Base-by-base conservation (phyloP, 2,329 filamentous ascomycete genomes). In the Mycocentrospora acerina region DNA sequence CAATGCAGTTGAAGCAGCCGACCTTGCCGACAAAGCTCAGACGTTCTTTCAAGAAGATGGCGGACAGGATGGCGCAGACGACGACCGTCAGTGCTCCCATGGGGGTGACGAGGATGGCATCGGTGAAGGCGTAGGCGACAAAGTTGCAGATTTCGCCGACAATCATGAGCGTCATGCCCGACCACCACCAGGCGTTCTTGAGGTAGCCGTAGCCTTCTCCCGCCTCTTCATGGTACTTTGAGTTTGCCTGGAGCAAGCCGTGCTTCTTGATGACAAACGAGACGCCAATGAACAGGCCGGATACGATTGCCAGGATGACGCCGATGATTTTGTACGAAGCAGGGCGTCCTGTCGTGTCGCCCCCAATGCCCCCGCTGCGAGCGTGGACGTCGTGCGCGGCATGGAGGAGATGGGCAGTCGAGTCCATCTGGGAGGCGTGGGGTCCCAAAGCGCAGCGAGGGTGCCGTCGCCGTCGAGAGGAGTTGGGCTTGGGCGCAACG, bases 181-280 rank as follows among this genome's bases (percentile, higher is more conserved):
- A 69, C 93, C 93, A 98, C 93, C 93, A 98, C 74, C 80, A 95
- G 14, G 76, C 76, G 60, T 97, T 97, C 73, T 95, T 95, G 57
- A 98, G 81, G 66, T 97, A 98, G 46, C 91, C 90, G 67, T 97
- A 97, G 40, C 93, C 93, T 69, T 97, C 91, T 44, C 93, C 93
- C 1, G 93, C 90, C 51, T 88, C 88, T 70, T 97, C 90, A 46
- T 95, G 86, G 74, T 97, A 97, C 68, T 97, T 97, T 57, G 88
- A 83, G 69, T 97, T 98, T 34, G 93, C 91, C 66, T 83, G 90
- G 46, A 98, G 76, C 54, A 98, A 71, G 4, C 93, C 93, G 43
- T 88, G 78, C 72, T 98, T 98, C 71, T 97, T 97, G 60, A 98
- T 72, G 18, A 97, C 90, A 66, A 97, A 98, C 0, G 91, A 97